Evolutionary conservation across 2,329 filamentous ascomycete genomes (phyloP).

Genomic region (Pseudogymnoascus sp.): DNA sequence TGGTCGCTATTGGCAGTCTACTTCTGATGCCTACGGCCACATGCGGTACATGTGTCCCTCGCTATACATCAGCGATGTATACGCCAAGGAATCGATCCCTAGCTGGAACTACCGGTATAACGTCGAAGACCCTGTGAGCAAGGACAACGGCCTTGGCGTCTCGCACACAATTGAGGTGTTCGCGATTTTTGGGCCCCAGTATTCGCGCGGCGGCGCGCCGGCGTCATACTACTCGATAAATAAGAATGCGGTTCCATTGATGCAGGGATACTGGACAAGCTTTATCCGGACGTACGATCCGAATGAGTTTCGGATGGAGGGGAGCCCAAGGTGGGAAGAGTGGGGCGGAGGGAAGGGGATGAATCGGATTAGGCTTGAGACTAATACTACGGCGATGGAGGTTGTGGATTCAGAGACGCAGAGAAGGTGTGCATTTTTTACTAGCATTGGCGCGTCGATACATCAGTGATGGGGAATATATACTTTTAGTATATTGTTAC

Average conservation of each 20-base stretch:
- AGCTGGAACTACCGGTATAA: conserved; percentile 62
- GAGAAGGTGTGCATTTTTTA: conserved; percentile 40
- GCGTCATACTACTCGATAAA: conserved; percentile 50
- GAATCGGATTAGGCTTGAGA: conserved; percentile 32
- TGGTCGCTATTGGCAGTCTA: conserved; percentile 50
- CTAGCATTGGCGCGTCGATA: conserved; percentile 38
- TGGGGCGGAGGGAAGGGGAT: conserved; percentile 28
- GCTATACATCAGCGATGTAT: conserved; percentile 37
- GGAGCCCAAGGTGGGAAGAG: conserved; percentile 43
- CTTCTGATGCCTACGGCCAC: conserved; percentile 53
- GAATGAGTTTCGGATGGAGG: conserved; percentile 43
- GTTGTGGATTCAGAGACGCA: conserved; percentile 31
- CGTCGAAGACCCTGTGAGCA: conserved; percentile 49
- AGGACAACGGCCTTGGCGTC: conserved; percentile 50
- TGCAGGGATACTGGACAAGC: conserved; percentile 66
- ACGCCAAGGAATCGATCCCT: conserved; percentile 18
- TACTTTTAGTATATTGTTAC: neutral
- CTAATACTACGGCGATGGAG: conserved; percentile 38
- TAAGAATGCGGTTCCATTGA: conserved; percentile 46
- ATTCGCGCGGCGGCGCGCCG: conserved; percentile 42
- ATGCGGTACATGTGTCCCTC: conserved; percentile 58
- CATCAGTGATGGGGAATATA: conserved; percentile 31
- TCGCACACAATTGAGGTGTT: conserved; percentile 58
- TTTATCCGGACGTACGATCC: conserved; percentile 62
- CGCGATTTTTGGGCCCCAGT: conserved; percentile 58